Percentiles rank a stretch among this genome's conserved stretches.
Conservation (phyloP, 2,329 filamentous ascomycete genomes). For the Talaromyces sp. region DNA sequence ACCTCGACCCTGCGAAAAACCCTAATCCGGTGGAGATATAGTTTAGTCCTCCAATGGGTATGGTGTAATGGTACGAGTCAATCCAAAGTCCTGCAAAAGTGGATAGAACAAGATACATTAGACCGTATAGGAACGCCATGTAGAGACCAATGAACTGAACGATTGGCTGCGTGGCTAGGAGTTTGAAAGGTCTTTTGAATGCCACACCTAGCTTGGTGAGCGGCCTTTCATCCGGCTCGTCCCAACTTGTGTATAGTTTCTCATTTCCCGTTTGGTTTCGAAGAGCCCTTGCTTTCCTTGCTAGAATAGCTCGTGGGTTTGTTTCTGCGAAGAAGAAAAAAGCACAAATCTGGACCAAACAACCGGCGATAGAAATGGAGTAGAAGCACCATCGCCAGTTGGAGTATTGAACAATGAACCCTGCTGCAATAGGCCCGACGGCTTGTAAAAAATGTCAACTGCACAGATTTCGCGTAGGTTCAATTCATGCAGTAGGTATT, state of each 20-base stretch:
- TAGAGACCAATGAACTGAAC: slow-evolving; percentile 48
- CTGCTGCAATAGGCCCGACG: slow-evolving; percentile 24
- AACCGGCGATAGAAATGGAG: slow-evolving; percentile 25
- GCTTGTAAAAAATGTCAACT: neutral
- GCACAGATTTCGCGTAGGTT: neutral
- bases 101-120: slow-evolving; percentile 46
- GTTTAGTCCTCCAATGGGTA: neutral
- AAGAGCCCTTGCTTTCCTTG: neutral
- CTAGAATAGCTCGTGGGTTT: neutral
- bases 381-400: slow-evolving; percentile 32
- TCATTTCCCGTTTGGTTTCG: neutral
- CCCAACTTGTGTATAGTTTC: neutral
- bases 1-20: neutral
- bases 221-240: neutral
- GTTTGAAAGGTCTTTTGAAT: slow-evolving; percentile 45
- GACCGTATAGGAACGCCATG: slow-evolving; percentile 50
- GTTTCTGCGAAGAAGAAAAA: neutral
- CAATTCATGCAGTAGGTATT: neutral
- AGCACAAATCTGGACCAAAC: neutral
- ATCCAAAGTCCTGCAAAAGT: neutral
- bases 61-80: slow-evolving; percentile 36
- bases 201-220: neutral
- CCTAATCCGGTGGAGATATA: neutral
- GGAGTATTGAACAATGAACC: slow-evolving; percentile 19
- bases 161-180: slow-evolving; percentile 50